Base-by-base conservation (phyloP, 306 rosid species). In the Glycine soja region DNA sequence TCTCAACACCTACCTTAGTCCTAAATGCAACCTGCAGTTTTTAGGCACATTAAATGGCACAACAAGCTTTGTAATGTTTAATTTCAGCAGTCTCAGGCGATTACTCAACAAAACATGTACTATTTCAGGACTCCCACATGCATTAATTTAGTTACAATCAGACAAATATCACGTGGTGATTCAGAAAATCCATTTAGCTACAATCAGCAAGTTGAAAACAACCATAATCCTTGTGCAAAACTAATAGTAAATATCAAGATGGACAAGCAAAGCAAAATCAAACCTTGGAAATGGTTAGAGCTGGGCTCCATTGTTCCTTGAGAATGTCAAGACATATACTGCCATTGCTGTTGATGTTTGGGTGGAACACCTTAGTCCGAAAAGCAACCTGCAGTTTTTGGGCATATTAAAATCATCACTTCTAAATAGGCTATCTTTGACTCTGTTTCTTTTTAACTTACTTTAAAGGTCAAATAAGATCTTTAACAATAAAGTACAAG, bases 281-380 rank as follows among this genome's bases (percentile, higher is more conserved):
- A 87, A 90, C 98, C 98, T 94, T 92, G 72, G 97, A 92, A 85
- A 92, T 91, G 72, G 98, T 94, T 67, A 94, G 86, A 6, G 97
- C 97, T 34, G 98, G 98, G 81, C 98, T 94, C 97, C 98, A 94
- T 56, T 90, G 98, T 81, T 94, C 98, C 81, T 94, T 94, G 70
- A 92, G 97, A 87, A 94, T 94, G 89, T 94, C 98, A 48, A 94
- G 90, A 74, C 97, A 94, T 62, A 94, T 94, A 76, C 97, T 94
- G 82, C 97, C 97, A 58, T 92, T 91, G 78, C 97, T 92, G 75
- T 94, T 94, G 81, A 92, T 89, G 89, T 92, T 94, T 38, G 98
- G 98, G 84, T 94, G 98, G 87, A 91, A 92, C 14, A 94, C 97
- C 92, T 91, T 91, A 9, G 98, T 94, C 93, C 97, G 88, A 74